Evolutionary conservation across 1,284 basidiomycete genomes (phyloP), one percentile per base, ranked within the genome.

Genomic region (Trichosporon ovoides): DNA sequence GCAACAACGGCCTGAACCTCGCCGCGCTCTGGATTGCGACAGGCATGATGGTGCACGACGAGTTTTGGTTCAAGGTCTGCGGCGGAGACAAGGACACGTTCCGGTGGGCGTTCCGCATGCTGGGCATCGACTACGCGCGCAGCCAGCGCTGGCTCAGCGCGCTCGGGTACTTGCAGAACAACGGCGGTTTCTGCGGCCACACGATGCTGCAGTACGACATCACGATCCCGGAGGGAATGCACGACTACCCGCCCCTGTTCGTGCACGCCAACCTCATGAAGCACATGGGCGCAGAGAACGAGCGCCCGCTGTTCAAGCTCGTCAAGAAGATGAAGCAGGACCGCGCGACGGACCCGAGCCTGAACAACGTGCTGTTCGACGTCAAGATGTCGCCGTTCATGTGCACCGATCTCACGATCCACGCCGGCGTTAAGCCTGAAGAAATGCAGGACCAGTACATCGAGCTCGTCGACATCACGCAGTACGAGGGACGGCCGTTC

Each of bases 21-120:
- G 80, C 79, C 1, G 80, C 79, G 7, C 67, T 81, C n/a, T 70
- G 75, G 38, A 62, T 79, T 11, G 79, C 79, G 1, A 66, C 68
- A 3, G 67, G 59, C 14, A 69, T 72, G 71, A 61, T 64, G 65
- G 59, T 56, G n/a, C 65, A 74, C 36, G 66, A 72, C 53, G 74
- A 72, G 9, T 81, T 80, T 57, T 81, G 79, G 78, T 80, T 80
- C 67, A 66, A 68, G 18, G 65, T 81, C 49, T 76, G 75, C 43
- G 78, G 78, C 1, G 76, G 76, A 3, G 77, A 79, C 67, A 79
- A 79, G 66, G 79, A 80, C 62, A 78, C 76, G 31, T 80, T 66
- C 67, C 68, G 77, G 52, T 80, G 79, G 74, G 79, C 76, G 3
- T 80, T 77, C 62, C 72, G 77, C 62, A 68, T 73, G 13, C 64